Evolutionary conservation across 2,329 filamentous ascomycete genomes (phyloP), one percentile per base, ranked within the genome.

Genomic region (Cladosporium sp.): DNA sequence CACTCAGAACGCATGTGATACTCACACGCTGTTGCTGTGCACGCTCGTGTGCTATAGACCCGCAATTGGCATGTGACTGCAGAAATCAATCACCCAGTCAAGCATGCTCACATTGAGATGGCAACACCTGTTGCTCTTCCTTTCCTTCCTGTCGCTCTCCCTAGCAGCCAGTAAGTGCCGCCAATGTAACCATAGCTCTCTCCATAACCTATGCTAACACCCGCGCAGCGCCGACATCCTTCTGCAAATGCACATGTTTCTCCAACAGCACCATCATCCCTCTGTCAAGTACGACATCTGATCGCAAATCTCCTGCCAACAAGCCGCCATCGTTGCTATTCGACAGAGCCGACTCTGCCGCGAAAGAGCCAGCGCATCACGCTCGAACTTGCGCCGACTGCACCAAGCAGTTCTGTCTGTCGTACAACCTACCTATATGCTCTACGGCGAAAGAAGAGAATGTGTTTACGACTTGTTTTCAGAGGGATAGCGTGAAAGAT

Each of bases 231-330:
- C 82, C 83, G 28, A 86, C 86, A 18, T 88, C 87, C 66, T 90
- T 89, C 78, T 90, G 88, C 84, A 90, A 90, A 85, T 90, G 88
- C 76, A 89, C 86, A 65, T 90, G 88, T 77, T 87, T 86, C 78
- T 82, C 83, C 60, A 89, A 90, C 74, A 87, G 84, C 78, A 89
- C 87, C 64, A 89, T 90, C 61, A 89, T 90, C 69, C 84, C 87
- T 21, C 84, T 90, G 65, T 83, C 87, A 67, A 56, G 80, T 60
- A 72, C 61, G 69, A 50, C 68, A 18, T 67, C 69, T 52, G 69
- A 70, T 8, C 68, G 60, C 69, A 44, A 67, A 65, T 70, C 52
- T 67, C 68, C 50, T 28, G 66, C 28, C 37, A 66, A 50, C 44
- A 66, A 50, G 58, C 66, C 23, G 55, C 66, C 50, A 29, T 33